Evolutionary conservation across 2,329 filamentous ascomycete genomes (phyloP).

Genomic region (Fusarium sp.): DNA sequence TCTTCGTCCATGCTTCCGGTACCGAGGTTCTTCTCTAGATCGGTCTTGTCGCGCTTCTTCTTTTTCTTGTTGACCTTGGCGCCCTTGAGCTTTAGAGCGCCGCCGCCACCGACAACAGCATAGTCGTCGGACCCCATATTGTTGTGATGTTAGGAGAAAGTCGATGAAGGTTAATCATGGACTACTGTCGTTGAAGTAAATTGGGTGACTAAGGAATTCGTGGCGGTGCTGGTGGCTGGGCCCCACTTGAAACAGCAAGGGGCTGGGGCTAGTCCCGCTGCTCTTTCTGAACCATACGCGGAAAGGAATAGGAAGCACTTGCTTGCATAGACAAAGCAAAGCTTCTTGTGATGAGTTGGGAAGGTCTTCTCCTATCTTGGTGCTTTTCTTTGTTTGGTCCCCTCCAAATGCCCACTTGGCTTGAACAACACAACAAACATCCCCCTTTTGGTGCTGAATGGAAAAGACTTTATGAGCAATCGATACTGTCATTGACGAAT

Average conservation of each 20-base stretch:
- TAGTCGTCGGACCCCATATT: slow-evolving; percentile 82
- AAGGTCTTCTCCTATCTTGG: slow-evolving; percentile 36
- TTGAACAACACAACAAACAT: slow-evolving; percentile 17
- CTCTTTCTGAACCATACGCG: slow-evolving; percentile 28
- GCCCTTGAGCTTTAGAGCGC: slow-evolving; percentile 88
- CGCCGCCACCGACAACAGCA: slow-evolving; percentile 70
- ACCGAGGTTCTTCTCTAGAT: slow-evolving; percentile 61
- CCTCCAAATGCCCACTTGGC: not conserved
- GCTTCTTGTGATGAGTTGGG: slow-evolving; percentile 34
- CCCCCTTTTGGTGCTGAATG: slow-evolving; percentile 39
- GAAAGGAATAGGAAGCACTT: slow-evolving; percentile 25
- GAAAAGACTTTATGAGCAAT: slow-evolving; percentile 26
- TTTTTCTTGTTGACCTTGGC: slow-evolving; percentile 72
- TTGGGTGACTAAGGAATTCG: slow-evolving; percentile 16
- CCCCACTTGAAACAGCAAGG: slow-evolving; percentile 6
- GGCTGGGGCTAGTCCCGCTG: slow-evolving; percentile 2
- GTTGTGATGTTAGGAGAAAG: slow-evolving; percentile 20
- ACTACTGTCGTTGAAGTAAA: slow-evolving; percentile 7
- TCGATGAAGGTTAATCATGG: not conserved
- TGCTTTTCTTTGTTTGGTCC: slow-evolving; percentile 31
- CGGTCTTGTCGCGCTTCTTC: slow-evolving; percentile 66
- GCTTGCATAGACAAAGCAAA: slow-evolving; percentile 26
- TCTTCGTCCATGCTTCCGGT: slow-evolving; percentile 41
- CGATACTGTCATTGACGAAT: slow-evolving; percentile 15
- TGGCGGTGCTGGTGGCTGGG: slow-evolving; percentile 26